phyloP scores from a whole-genome alignment of 1,284 basidiomycete species.

The Farysia itapuensis region DNA sequence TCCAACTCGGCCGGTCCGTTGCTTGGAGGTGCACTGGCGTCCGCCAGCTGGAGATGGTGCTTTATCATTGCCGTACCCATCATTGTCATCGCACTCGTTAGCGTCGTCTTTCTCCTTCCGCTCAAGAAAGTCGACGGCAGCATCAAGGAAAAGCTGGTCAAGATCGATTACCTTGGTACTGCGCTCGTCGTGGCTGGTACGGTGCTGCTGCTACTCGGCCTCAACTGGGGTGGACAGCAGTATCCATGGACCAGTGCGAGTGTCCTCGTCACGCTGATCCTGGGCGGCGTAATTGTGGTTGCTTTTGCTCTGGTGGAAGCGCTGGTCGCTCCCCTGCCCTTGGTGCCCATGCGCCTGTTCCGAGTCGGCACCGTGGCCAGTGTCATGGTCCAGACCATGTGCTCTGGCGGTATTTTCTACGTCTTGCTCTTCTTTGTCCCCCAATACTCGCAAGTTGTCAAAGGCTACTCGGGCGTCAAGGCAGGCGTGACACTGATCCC shows the following conservation, averaged over 20 bases:
- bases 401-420: conserved; percentile 52
- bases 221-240: conserved; percentile 67
- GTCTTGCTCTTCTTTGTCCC: conserved; percentile 65
- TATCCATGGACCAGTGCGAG: conserved; percentile 59
- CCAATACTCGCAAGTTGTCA: conserved; percentile 73
- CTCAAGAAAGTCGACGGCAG: conserved; percentile 38
- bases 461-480: conserved; percentile 69
- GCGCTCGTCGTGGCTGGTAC: conserved; percentile 24
- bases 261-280: conserved; percentile 65
- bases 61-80: conserved; percentile 37
- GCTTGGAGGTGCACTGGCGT: conserved; percentile 40
- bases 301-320: conserved; percentile 75
- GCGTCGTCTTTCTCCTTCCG: conserved; percentile 27
- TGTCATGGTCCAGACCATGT: conserved; percentile 64
- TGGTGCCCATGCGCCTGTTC: conserved; percentile 67
- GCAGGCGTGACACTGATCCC: conserved; percentile 70
- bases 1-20: conserved; percentile 41
- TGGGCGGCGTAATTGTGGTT: conserved; percentile 66
- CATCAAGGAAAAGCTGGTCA: conserved; percentile 21
- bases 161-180: conserved; percentile 33
- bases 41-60: conserved; percentile 27
- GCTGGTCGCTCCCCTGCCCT: conserved; percentile 69
- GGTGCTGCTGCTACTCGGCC: conserved; percentile 63
- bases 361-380: conserved; percentile 70
- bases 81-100: conserved; percentile 13